These are phyloP conservation scores for Cadophora sp. DNA, from an alignment of 2,329 filamentous ascomycete species.

Conservation along the genomic window DNA sequence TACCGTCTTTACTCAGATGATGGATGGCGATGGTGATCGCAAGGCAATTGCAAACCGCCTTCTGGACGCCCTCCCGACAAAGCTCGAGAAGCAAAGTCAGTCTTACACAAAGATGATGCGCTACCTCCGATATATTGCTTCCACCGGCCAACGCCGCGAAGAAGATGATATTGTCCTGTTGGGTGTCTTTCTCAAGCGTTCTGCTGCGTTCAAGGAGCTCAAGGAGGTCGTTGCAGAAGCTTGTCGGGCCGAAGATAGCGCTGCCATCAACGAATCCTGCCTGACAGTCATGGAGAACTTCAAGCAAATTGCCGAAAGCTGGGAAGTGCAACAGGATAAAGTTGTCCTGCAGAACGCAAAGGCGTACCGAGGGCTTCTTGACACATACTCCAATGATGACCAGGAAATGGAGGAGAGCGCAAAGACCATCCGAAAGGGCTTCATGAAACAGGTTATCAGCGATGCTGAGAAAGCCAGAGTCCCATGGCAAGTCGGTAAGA, in stretches of 20 bases:
- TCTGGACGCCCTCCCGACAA: slow-evolving; percentile 26
- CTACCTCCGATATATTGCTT: slow-evolving; percentile 33
- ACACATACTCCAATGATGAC: neutral
- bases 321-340: slow-evolving; percentile 22
- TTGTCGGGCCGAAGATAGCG: slow-evolving; percentile 20
- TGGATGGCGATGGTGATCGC: slow-evolving; percentile 23
- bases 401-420: slow-evolving; percentile 18
- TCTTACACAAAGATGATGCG: slow-evolving; percentile 34
- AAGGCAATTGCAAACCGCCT: slow-evolving; percentile 29
- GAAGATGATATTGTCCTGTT: slow-evolving; percentile 33
- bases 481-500: slow-evolving; percentile 34
- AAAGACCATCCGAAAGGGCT: slow-evolving; percentile 17
- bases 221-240: slow-evolving; percentile 31
- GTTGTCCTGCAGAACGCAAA: slow-evolving; percentile 32
- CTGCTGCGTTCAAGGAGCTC: slow-evolving; percentile 33
- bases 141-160: slow-evolving; percentile 24
- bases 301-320: slow-evolving; percentile 28
- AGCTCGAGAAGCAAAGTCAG: slow-evolving; percentile 27
- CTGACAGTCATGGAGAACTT: slow-evolving; percentile 27
- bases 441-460: slow-evolving; percentile 21
- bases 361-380: slow-evolving; percentile 29
- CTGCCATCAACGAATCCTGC: slow-evolving; percentile 24
- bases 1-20: slow-evolving; percentile 34
- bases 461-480: slow-evolving; percentile 30
- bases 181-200: slow-evolving; percentile 37